Conservation (phyloP, 129 eudicot genomes). For the Erigeron canadensis region DNA sequence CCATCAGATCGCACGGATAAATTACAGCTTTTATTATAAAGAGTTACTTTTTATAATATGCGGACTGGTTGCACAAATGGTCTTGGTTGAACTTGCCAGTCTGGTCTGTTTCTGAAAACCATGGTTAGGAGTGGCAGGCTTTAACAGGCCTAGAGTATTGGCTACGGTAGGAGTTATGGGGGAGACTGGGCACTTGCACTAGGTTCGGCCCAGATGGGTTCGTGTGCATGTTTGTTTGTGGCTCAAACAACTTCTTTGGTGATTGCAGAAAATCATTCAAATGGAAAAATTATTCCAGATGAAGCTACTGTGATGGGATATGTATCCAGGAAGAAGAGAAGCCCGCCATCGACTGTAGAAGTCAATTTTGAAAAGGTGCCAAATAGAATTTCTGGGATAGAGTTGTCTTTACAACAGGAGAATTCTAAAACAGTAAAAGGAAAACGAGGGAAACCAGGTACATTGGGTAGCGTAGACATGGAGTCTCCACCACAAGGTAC, state of each 20-base stretch:
- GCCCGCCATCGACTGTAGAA: neutral
- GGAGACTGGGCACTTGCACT: no score
- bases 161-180: no score
- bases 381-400: constrained; percentile 11
- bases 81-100: no score
- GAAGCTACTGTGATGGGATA: neutral
- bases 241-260: neutral
- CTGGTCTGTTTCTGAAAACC: no score
- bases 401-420: constrained; percentile 28
- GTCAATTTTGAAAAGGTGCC: constrained; percentile 8
- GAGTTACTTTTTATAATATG: no score
- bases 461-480: constrained; percentile 22
- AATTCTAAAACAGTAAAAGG: constrained; percentile 35
- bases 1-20: no score
- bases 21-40: no score
- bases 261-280: constrained; percentile 30
- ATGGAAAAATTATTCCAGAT: constrained; percentile 20
- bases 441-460: constrained; percentile 41
- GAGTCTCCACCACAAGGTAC: constrained; percentile 44
- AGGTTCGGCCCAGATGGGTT: no score
- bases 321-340: constrained; percentile 7
- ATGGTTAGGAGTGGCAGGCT: no score
- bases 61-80: no score
- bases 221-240: neutral
- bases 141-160: no score